Percentiles rank a stretch among this genome's conserved stretches.
phyloP scores from a whole-genome alignment of 2,329 filamentous ascomycete species.

The Talaromyces pinophilus region DNA sequence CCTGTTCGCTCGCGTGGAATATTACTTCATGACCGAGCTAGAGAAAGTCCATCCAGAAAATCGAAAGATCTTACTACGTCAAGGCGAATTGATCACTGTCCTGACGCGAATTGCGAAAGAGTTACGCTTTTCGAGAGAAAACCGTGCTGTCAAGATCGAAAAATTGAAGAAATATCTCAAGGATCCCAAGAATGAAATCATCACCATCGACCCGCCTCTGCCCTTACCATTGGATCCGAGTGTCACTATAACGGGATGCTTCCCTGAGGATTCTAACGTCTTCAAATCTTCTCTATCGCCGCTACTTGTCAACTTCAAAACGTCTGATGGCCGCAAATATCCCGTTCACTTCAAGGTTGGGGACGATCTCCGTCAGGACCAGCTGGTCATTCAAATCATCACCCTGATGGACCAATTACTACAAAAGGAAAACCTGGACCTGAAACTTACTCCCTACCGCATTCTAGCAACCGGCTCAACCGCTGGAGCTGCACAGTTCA shows the following conservation, averaged over 20 bases:
- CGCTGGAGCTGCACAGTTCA: constrained; percentile 90
- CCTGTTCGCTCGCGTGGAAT: constrained; percentile 89
- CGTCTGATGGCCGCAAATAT: constrained; percentile 73
- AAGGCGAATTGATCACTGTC: constrained; percentile 85
- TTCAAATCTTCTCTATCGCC: constrained; percentile 96
- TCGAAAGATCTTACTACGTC: constrained; percentile 74
- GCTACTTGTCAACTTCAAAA: constrained; percentile 88
- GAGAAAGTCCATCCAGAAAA: constrained; percentile 72
- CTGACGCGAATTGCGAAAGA: constrained; percentile 87
- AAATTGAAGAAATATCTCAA: constrained; percentile 79
- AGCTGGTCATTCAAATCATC: constrained; percentile 96
- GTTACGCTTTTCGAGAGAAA: constrained; percentile 76
- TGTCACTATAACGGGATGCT: constrained; percentile 74
- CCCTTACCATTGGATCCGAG: constrained; percentile 86
- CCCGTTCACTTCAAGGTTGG: constrained; percentile 97
- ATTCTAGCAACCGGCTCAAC: constrained; percentile 89
- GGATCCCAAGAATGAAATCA: constrained; percentile 87
- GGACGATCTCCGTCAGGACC: constrained; percentile 93
- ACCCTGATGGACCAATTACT: constrained; percentile 95
- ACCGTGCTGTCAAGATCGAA: constrained; percentile 77
- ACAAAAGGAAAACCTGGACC: constrained; percentile 91
- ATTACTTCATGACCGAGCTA: constrained; percentile 90
- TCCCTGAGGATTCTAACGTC: constrained; percentile 81
- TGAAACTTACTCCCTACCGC: constrained; percentile 93
- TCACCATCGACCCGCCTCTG: constrained; percentile 79